A percentile compares a stretch with the other conserved stretches of the same genome.
Conservation (phyloP, 768 basidiomycete species). For the Dacryopinax spathularia region DNA sequence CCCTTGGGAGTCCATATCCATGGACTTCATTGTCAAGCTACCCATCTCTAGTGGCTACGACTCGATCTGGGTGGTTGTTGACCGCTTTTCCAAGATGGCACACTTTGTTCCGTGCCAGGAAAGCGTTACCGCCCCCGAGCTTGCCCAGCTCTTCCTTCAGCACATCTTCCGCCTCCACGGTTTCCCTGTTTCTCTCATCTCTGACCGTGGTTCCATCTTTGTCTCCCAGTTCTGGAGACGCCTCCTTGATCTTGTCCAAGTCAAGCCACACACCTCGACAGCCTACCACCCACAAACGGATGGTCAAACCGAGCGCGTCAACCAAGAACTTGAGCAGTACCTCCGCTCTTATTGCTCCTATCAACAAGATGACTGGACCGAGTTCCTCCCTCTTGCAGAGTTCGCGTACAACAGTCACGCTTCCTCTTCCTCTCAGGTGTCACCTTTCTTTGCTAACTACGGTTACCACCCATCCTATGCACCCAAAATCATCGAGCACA, state of each 20-base stretch:
- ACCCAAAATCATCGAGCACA: background rate
- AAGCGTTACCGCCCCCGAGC: constrained; percentile 19
- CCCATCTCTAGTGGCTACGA: constrained; percentile 27
- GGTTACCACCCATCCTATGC: constrained; percentile 18
- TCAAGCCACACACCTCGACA: constrained; percentile 21
- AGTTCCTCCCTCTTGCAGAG: constrained; percentile 29
- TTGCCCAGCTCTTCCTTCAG: constrained; percentile 29
- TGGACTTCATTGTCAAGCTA: constrained; percentile 28
- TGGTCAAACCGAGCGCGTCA: constrained; percentile 27
- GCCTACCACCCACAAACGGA: too few relatives aligned
- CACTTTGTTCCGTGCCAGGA: constrained; percentile 10
- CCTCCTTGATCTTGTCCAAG: too few relatives aligned
- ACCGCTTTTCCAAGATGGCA: constrained; percentile 13
- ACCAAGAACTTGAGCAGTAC: constrained; percentile 27
- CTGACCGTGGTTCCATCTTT: too few relatives aligned
- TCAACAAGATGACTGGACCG: constrained; percentile 33
- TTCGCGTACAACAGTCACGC: constrained; percentile 30
- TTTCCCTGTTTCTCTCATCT: too few relatives aligned
- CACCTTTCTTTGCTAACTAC: constrained; percentile 29
- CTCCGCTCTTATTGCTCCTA: constrained; percentile 26
- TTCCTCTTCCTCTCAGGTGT: constrained; percentile 23
- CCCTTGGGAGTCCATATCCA: constrained; percentile 26
- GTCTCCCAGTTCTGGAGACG: too few relatives aligned
- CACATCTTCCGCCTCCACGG: too few relatives aligned
- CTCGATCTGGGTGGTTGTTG: constrained; percentile 16